phyloP scores from a whole-genome alignment of 1,284 basidiomycete genomes.

The Ceratorhiza oryzae-sativae region DNA sequence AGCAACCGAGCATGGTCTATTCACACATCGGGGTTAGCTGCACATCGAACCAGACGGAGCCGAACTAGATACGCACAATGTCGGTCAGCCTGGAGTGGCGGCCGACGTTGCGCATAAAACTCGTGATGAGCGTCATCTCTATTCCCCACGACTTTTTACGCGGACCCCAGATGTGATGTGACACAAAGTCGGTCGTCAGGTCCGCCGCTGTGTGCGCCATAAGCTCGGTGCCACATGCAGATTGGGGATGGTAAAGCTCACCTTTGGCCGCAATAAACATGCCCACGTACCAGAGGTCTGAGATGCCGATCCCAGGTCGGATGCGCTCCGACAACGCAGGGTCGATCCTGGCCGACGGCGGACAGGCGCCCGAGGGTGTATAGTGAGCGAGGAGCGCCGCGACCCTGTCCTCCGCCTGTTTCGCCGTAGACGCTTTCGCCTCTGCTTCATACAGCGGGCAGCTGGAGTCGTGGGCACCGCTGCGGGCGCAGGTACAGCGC shows the following conservation, averaged over 20 bases:
- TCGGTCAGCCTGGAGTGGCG: slow-evolving; percentile 86
- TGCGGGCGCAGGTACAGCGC: neutral
- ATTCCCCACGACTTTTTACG: slow-evolving; percentile 87
- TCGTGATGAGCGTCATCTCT: slow-evolving; percentile 84
- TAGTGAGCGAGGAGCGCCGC: slow-evolving; percentile 62
- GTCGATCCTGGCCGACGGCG: slow-evolving; percentile 73
- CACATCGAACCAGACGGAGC: neutral
- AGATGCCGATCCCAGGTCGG: slow-evolving; percentile 60
- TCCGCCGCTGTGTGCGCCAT: slow-evolving; percentile 63
- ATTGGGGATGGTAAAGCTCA: slow-evolving; percentile 48
- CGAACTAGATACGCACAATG: slow-evolving; percentile 61
- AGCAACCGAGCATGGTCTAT: slow-evolving; percentile 78
- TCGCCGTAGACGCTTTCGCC: neutral
- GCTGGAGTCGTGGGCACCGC: neutral
- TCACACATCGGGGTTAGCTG: slow-evolving; percentile 1
- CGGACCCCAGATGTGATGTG: slow-evolving; percentile 80
- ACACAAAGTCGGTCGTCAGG: slow-evolving; percentile 70
- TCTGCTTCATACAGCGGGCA: slow-evolving; percentile 3
- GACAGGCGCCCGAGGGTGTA: slow-evolving; percentile 64
- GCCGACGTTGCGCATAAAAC: slow-evolving; percentile 85
- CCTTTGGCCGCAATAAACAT: slow-evolving; percentile 70
- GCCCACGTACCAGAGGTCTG: slow-evolving; percentile 74
- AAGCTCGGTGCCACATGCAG: slow-evolving; percentile 5
- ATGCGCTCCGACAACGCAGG: slow-evolving; percentile 64
- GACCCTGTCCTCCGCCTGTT: slow-evolving; percentile 42